Base-by-base conservation (phyloP, 2,329 filamentous ascomycete species). In the Hypoxylon sp. region DNA sequence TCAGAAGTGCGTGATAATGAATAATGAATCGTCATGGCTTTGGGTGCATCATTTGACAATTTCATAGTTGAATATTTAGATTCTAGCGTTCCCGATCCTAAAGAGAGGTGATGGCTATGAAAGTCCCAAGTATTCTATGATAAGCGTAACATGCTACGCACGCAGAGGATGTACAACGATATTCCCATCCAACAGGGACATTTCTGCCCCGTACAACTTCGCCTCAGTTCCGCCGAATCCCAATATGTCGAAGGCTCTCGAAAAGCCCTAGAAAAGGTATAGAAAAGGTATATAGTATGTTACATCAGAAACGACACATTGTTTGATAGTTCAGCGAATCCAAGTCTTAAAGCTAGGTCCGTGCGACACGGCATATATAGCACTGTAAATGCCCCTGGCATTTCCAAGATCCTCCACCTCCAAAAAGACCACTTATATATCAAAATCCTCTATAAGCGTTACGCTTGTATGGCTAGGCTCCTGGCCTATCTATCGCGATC, bases 401-500 rank as follows among this genome's bases (percentile, higher is more conserved):
- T 44, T 11, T 17, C 10, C 17, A 37, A 37, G n/a, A 37, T 37
- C 33, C 3, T 10, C n/a, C 17, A 22, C 40, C n/a, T 6, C 33
- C 33, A 14, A 14, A 42, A 42, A 42, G 8, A 44, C 14, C 14
- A 5, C 33, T 5, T 37, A 22, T 44, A 22, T 22, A 11, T 17
- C 17, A 8, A 44, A 3, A 37, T 14, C 7, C 7, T 44, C 40
- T 44, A 7, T 44, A 20, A 8, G 14, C 5, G 2, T 4, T 5
- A 11, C 20, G 8, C 17, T 22, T 6, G 1, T 44, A 14, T 22
- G 2, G 7, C 54, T 31, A 7, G 11, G 46, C 14, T 42, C 22
- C 42, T 22, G 2, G 5, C 17, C 44, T 14, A 54, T 56, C 59
- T 50, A 11, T 56, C 42, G 3, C 55, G 59, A 17, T 35, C 65